Evolutionary conservation across 495 filamentous ascomycete species (phyloP).

Genomic region (Trichocladium uniseriatum): DNA sequence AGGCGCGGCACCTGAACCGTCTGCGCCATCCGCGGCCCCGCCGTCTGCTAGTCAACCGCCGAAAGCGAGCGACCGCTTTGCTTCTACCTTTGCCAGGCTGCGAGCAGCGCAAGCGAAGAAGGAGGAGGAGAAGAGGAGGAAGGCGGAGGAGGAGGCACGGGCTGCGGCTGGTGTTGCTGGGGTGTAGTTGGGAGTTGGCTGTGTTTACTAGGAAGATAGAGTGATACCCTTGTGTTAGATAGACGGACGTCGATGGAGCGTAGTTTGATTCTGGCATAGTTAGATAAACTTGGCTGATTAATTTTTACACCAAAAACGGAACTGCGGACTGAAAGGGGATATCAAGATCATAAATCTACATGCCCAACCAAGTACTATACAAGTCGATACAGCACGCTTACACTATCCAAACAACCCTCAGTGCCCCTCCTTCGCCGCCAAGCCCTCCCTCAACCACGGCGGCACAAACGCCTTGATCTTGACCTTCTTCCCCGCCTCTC

Average conservation of each 20-base stretch:
- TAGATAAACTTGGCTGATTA: no score
- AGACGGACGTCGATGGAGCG: no score
- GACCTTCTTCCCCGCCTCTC: constrained; percentile 39
- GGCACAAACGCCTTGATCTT: constrained; percentile 82
- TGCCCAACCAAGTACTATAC: no score
- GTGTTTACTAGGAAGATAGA: neutral
- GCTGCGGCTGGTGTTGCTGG: neutral
- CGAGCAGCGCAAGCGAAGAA: constrained; percentile 33
- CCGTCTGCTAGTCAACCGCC: neutral
- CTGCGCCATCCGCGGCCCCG: constrained; percentile 3
- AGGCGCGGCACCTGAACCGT: neutral
- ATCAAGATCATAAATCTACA: no score
- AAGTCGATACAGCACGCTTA: neutral
- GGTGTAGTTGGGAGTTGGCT: neutral
- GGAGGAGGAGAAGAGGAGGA: constrained; percentile 20
- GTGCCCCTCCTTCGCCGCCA: constrained; percentile 4
- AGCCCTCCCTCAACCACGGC: constrained; percentile 52
- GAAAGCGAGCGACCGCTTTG: constrained; percentile 16
- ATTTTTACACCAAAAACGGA: no score
- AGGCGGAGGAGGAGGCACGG: neutral
- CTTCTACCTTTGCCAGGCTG: constrained; percentile 34
- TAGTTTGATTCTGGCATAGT: no score
- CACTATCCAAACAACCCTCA: neutral
- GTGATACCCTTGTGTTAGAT: neutral
- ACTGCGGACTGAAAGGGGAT: no score